Percentiles rank a stretch among this genome's conserved stretches.
phyloP scores from a whole-genome alignment of 129 eudicot genomes.

The Heracleum sosnowskyi region DNA sequence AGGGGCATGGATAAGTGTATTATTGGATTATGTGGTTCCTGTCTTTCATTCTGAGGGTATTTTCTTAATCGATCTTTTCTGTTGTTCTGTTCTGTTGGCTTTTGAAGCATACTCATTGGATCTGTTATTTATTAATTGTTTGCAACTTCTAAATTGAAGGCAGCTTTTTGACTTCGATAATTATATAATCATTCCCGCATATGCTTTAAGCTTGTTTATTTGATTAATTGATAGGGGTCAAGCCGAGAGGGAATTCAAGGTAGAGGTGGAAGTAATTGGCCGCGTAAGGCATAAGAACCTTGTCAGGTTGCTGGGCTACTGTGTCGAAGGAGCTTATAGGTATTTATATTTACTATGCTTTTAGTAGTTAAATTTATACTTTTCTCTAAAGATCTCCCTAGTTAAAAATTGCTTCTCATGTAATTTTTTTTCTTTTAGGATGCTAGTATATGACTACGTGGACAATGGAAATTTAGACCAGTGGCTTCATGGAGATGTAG shows the following conservation, averaged over 20 bases:
- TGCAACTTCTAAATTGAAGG: neutral
- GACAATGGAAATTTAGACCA: constrained; percentile 94
- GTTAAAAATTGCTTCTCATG: neutral
- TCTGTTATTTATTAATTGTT: constrained; percentile 7
- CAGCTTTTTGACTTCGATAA: neutral
- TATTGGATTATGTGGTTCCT: neutral
- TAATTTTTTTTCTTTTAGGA: constrained; percentile 36
- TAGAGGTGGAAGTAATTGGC: constrained; percentile 91
- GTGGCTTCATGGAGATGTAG: constrained; percentile 99
- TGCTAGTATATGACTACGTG: constrained; percentile 95
- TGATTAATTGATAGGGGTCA: constrained; percentile 67
- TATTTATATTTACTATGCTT: constrained; percentile 14
- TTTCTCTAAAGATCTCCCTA: neutral
- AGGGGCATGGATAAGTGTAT: neutral
- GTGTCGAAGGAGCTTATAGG: constrained; percentile 99
- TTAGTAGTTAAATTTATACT: constrained; percentile 2
- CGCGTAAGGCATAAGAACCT: constrained; percentile 97
- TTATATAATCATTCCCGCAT: neutral
- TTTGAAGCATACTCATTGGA: neutral
- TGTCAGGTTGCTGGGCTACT: constrained; percentile 82
- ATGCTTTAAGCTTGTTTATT: constrained; percentile 14
- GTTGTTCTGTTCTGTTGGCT: neutral
- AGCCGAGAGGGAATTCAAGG: constrained; percentile 92
- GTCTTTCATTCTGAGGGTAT: neutral
- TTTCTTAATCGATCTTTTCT: neutral